These are phyloP conservation scores for Xylaria acuta DNA, from an alignment of 495 filamentous ascomycete species.

Conservation along the genomic window DNA sequence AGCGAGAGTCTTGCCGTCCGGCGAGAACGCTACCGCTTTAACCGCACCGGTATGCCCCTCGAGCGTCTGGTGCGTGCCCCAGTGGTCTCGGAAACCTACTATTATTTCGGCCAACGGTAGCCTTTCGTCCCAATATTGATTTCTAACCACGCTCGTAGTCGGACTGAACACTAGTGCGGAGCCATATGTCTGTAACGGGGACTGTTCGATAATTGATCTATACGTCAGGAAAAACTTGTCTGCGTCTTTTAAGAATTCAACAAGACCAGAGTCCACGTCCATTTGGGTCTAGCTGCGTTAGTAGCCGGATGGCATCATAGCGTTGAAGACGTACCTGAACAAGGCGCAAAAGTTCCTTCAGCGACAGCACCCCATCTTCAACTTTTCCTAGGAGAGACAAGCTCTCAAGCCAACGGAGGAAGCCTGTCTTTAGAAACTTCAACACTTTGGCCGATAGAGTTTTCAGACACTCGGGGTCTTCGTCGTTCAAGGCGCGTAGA, in stretches of 20 bases:
- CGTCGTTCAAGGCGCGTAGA: not conserved
- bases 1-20: slow-evolving; percentile 30
- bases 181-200: slow-evolving; percentile 41
- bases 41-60: slow-evolving; percentile 25
- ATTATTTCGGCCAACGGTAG: not conserved
- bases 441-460: slow-evolving; percentile 27
- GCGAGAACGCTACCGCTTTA: slow-evolving; percentile 26
- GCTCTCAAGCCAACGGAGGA: slow-evolving; percentile 42
- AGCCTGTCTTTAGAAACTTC: slow-evolving; percentile 33
- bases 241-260: not conserved
- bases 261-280: not conserved
- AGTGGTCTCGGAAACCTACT: not conserved
- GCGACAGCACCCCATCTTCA: not conserved
- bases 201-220: slow-evolving; percentile 27
- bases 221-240: not conserved
- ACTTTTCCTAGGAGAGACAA: slow-evolving; percentile 17
- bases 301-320: not conserved
- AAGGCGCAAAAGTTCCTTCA: not conserved
- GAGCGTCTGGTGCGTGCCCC: slow-evolving; percentile 31
- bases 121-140: slow-evolving; percentile 25
- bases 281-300: not conserved
- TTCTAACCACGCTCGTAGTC: slow-evolving; percentile 29
- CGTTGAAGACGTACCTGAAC: not conserved
- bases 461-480: not conserved
- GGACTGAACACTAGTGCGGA: slow-evolving; percentile 33